Percentiles rank a stretch among this genome's conserved stretches.
These are phyloP conservation scores for Nemania sp. DNA, from an alignment of 2,329 filamentous ascomycete species.

Conservation along the genomic window DNA sequence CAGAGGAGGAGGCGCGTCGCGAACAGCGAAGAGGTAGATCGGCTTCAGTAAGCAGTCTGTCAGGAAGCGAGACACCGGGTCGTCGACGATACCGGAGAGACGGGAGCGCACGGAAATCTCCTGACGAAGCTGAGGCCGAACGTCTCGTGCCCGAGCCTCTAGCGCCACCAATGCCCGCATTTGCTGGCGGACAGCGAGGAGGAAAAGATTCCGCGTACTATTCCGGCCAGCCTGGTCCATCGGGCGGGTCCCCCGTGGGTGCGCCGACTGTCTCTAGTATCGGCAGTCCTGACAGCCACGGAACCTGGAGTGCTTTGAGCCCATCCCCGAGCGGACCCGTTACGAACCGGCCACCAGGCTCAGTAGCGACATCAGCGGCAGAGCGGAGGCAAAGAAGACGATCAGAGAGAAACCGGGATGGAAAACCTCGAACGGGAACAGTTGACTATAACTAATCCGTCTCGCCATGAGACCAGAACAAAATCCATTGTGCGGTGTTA, in stretches of 20 bases:
- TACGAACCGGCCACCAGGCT: slow-evolving; percentile 51
- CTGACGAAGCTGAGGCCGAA: slow-evolving; percentile 61
- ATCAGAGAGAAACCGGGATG: slow-evolving; percentile 60
- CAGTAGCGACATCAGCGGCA: slow-evolving; percentile 58
- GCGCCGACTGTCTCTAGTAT: slow-evolving; percentile 62
- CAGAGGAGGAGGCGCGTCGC: slow-evolving; percentile 68
- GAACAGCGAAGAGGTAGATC: slow-evolving; percentile 56
- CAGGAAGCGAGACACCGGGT: slow-evolving; percentile 65
- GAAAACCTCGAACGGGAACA: slow-evolving; percentile 51
- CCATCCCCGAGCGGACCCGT: slow-evolving; percentile 58
- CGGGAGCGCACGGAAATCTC: slow-evolving; percentile 58
- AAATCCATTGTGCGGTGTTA: slow-evolving; percentile 36
- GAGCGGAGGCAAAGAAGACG: slow-evolving; percentile 68
- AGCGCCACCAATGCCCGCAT: slow-evolving; percentile 68
- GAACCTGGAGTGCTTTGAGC: slow-evolving; percentile 66
- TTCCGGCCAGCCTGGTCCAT: slow-evolving; percentile 62
- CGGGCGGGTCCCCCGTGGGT: slow-evolving; percentile 54
- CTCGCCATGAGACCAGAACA: slow-evolving; percentile 14
- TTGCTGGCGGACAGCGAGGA: slow-evolving; percentile 62
- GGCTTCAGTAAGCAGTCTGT: slow-evolving; percentile 68
- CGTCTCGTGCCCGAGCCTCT: slow-evolving; percentile 57
- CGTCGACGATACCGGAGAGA: slow-evolving; percentile 66
- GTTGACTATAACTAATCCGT: slow-evolving; percentile 38
- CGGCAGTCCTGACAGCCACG: slow-evolving; percentile 60
- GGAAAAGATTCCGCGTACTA: slow-evolving; percentile 73